Conservation (phyloP, 73 alveolate species). For the Halteria grandinella region DNA sequence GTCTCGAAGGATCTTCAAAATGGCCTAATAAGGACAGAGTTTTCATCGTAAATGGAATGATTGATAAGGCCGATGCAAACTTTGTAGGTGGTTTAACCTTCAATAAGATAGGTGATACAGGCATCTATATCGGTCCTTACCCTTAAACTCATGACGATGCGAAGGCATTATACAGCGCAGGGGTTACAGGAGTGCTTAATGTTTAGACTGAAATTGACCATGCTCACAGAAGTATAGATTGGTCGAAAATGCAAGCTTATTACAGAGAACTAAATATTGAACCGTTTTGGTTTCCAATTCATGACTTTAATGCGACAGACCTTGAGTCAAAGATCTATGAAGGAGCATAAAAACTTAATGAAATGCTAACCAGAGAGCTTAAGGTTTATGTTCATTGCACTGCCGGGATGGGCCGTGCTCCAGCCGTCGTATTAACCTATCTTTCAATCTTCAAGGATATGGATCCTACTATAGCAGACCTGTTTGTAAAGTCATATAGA, state of each 20-base stretch:
- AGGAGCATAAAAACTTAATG: conserved; percentile 65
- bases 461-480: conserved; percentile 72
- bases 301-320: conserved; percentile 74
- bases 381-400: conserved; percentile 85
- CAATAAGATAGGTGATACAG: conserved; percentile 68
- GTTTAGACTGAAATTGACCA: conserved; percentile 77
- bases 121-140: conserved; percentile 78
- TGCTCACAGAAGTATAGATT: conserved; percentile 62
- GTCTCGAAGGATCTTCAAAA: conserved; percentile 20
- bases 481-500: conserved; percentile 68
- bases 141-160: conserved; percentile 74
- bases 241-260: conserved; percentile 50
- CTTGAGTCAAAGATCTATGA: conserved; percentile 71
- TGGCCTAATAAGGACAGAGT: conserved; percentile 57
- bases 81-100: conserved; percentile 73
- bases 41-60: conserved; percentile 56
- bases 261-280: conserved; percentile 59
- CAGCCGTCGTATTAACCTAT: conserved; percentile 77
- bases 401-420: conserved; percentile 90
- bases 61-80: conserved; percentile 73
- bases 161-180: conserved; percentile 51
- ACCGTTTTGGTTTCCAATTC: conserved; percentile 73
- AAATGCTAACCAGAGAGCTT: conserved; percentile 63
- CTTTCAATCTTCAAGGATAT: conserved; percentile 72
- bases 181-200: conserved; percentile 73